These are phyloP conservation scores for Albophoma yamanashiensis DNA, from an alignment of 2,329 filamentous ascomycete genomes.

Conservation along the genomic window DNA sequence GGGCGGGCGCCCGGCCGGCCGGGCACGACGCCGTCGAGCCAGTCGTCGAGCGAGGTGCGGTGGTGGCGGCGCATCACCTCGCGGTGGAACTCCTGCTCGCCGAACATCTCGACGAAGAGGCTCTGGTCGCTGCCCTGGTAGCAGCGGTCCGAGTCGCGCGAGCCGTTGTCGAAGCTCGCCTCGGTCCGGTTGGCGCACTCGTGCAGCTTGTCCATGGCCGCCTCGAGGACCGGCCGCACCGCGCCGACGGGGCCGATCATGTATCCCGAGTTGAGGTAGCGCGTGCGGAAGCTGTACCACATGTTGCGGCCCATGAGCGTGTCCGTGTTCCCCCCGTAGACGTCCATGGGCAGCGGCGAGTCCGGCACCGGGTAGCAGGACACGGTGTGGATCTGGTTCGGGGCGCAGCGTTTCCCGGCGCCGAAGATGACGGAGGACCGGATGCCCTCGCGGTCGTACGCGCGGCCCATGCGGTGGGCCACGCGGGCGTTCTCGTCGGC, in stretches of 20 bases:
- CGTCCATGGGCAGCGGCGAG: conserved; percentile 13
- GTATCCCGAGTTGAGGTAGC: conserved; percentile 15
- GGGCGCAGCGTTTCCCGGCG: conserved; percentile 16
- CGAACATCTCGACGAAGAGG: conserved; percentile 17
- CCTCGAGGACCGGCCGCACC: conserved; percentile 11
- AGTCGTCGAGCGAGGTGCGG: conserved; percentile 8
- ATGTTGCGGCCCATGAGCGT: conserved; percentile 7
- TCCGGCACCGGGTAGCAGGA: conserved; percentile 17
- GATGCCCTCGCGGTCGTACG: conserved; percentile 10
- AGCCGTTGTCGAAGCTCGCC: conserved; percentile 7
- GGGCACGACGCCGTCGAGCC: conserved; percentile 10
- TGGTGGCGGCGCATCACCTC: conserved; percentile 17
- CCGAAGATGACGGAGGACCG: conserved; percentile 14
- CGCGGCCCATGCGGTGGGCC: conserved; percentile 12
- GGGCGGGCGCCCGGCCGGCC: conserved; percentile 11
- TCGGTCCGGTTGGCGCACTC: conserved; percentile 6
- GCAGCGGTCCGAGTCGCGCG: conserved; percentile 7
- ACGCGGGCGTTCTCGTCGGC: conserved; percentile 12
- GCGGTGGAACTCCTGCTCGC: conserved; percentile 18
- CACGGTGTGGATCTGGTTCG: conserved; percentile 10
- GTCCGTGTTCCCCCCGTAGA: conserved; percentile 13
- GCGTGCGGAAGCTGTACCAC: conserved; percentile 10
- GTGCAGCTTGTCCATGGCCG: conserved; percentile 11
- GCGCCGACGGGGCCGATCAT: conserved; percentile 14
- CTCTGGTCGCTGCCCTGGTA: conserved; percentile 16